Evolutionary conservation across 2,329 filamentous ascomycete genomes (phyloP), one percentile per base, ranked within the genome.

Genomic region (Dactylonectria macrodidyma): DNA sequence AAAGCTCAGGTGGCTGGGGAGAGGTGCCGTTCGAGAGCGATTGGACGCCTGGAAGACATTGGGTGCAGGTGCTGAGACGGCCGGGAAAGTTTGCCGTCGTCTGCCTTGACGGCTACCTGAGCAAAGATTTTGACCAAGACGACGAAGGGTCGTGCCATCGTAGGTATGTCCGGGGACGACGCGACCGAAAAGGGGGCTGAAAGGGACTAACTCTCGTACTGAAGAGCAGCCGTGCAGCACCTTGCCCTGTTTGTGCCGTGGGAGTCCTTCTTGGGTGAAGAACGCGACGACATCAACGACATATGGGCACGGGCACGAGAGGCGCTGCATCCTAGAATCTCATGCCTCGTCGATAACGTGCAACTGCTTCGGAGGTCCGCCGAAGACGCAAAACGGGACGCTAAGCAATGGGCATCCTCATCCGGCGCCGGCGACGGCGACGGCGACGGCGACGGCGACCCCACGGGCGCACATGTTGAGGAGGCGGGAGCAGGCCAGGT

Each of bases 351-450:
- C 11, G 59, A 41, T 41, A 41, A 41, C 2, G 36, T 41, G 2
- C 36, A 41, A 12, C 36, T 41, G 36, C 36, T 41, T 16, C 36
- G 36, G 36, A 33, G 54, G 19, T 57, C 36, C 9, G 54, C 9
- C 6, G 54, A 57, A 57, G 54, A 44, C 36, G 54, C 19, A 19
- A 57, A 57, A 22, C 54, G 54, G 9, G 54, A 57, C 36, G 54
- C 54, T 3, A 50, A 5, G 47, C 47, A 50, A 26, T 50, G 47
- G 47, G 16, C 47, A 22, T 1, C 47, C 47, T 50, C 19, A 41
- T n/a, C n/a, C n/a, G n/a, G n/a, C n/a, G n/a, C n/a, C n/a, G n/a
- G n/a, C n/a, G n/a, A n/a, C n/a, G n/a, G n/a, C n/a, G n/a, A n/a
- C n/a, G n/a, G n/a, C n/a, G 3, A 9, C 11, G 36, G 36, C 36